Percentiles rank a stretch among this genome's conserved stretches.
Evolutionary conservation across 2,329 filamentous ascomycete species (phyloP).

Genomic region (Pyrenochaeta sp.): DNA sequence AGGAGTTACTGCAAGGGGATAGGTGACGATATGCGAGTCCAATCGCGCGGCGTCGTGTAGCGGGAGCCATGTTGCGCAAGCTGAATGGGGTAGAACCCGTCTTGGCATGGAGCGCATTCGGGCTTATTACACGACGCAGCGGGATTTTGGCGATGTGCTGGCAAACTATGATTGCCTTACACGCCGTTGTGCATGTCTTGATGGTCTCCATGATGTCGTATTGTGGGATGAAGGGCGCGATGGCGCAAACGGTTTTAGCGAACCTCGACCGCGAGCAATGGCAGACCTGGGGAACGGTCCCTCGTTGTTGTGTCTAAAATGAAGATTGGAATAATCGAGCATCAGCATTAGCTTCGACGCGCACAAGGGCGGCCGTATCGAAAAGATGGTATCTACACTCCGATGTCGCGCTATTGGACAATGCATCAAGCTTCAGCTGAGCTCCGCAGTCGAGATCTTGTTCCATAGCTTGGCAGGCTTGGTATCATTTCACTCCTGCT

Average conservation of each 20-base stretch:
- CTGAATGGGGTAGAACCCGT: slow-evolving; percentile 15
- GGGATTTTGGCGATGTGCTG: slow-evolving; percentile 1
- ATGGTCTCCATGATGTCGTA: neutral
- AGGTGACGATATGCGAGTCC: slow-evolving; percentile 17
- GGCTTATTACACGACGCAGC: slow-evolving; percentile 10
- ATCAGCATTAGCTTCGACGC: neutral
- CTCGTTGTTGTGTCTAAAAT: too few relatives aligned
- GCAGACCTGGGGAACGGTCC: too few relatives aligned
- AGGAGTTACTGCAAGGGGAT: slow-evolving; percentile 14
- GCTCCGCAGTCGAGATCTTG: slow-evolving; percentile 16
- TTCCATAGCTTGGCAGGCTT: slow-evolving; percentile 22
- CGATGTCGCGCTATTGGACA: slow-evolving; percentile 7
- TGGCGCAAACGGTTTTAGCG: neutral
- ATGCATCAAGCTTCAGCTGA: slow-evolving; percentile 15
- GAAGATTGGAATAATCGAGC: neutral
- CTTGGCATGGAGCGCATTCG: slow-evolving; percentile 20
- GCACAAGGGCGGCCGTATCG: slow-evolving; percentile 6
- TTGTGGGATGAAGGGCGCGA: neutral
- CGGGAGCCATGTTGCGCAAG: slow-evolving; percentile 12
- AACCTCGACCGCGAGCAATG: neutral
- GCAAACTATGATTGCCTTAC: neutral
- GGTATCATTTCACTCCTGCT: neutral
- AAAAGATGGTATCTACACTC: slow-evolving; percentile 6
- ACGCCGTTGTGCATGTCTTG: neutral
- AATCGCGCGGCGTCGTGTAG: slow-evolving; percentile 15